phyloP scores from a whole-genome alignment of 2,329 filamentous ascomycete genomes.

The Biscogniauxia mediterranea region DNA sequence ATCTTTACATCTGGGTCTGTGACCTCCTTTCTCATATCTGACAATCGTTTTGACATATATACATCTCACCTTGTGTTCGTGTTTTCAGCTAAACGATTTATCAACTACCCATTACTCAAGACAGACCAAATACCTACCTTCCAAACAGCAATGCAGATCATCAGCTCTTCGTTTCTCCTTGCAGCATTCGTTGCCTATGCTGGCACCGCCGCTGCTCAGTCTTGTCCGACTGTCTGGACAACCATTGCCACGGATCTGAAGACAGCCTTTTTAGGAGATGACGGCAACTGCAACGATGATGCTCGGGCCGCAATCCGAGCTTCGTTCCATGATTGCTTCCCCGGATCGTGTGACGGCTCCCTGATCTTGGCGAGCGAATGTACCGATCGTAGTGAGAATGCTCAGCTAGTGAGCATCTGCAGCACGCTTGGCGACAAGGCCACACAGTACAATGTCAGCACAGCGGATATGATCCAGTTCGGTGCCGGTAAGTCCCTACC shows the following conservation, averaged over 20 bases:
- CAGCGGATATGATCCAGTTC: constrained; percentile 31
- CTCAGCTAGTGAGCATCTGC: constrained; percentile 26
- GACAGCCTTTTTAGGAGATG: constrained; percentile 16
- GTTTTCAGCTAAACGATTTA: not conserved
- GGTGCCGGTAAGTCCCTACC: constrained; percentile 24
- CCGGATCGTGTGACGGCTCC: constrained; percentile 29
- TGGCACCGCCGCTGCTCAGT: constrained; percentile 10
- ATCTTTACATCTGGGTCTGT: constrained; percentile 4
- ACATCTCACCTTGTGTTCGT: not conserved
- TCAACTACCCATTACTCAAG: too few relatives aligned
- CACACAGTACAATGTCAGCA: constrained; percentile 23
- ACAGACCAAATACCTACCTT: not conserved
- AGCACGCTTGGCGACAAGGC: constrained; percentile 23
- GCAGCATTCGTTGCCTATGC: constrained; percentile 9
- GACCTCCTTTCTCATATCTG: not conserved
- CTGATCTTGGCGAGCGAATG: constrained; percentile 31
- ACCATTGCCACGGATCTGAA: constrained; percentile 26
- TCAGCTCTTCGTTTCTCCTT: constrained; percentile 11
- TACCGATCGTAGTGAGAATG: constrained; percentile 25
- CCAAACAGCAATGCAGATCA: constrained; percentile 13
- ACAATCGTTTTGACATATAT: not conserved
- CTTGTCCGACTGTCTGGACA: constrained; percentile 26
- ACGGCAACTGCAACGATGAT: constrained; percentile 24
- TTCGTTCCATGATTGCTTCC: constrained; percentile 32
- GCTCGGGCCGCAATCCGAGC: constrained; percentile 29